Evolutionary conservation across 352 stramenopile genomes (phyloP).

Genomic region (Phytophthora cactorum): DNA sequence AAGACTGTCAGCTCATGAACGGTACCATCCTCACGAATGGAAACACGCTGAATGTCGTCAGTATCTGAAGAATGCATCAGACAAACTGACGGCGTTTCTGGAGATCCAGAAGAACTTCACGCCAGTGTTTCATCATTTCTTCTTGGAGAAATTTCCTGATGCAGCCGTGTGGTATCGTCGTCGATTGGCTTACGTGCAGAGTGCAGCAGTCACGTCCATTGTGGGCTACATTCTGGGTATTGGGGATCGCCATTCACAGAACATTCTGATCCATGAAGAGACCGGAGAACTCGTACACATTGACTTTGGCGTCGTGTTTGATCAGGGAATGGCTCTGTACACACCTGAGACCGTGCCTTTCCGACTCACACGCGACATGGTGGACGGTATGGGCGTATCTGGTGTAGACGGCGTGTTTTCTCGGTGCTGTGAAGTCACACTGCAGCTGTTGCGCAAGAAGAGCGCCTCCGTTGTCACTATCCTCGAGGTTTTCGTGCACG

Average conservation of each 20-base stretch:
- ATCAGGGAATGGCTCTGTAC: constrained; percentile 94
- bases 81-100: constrained; percentile 88
- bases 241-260: constrained; percentile 98
- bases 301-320: constrained; percentile 99
- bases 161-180: constrained; percentile 93
- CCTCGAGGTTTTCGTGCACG: constrained; percentile 98
- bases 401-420: constrained; percentile 97
- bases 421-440: constrained; percentile 93
- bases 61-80: constrained; percentile 73
- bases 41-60: constrained; percentile 81
- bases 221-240: constrained; percentile 97
- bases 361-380: constrained; percentile 97
- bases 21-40: constrained; percentile 97
- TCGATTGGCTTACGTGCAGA: constrained; percentile 95
- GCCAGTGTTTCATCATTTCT: constrained; percentile 98
- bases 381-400: constrained; percentile 99
- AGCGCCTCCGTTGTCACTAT: constrained; percentile 96
- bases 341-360: constrained; percentile 99
- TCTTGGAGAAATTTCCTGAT: constrained; percentile 97
- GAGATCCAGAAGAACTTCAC: constrained; percentile 95
- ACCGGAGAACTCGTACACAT: constrained; percentile 99
- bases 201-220: constrained; percentile 97
- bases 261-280: constrained; percentile 98
- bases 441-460: constrained; percentile 94
- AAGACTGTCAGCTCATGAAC: constrained; percentile 85